Evolutionary conservation across 495 filamentous ascomycete species (phyloP), one percentile per base, ranked within the genome.

Genomic region (Chaetomium tenue): DNA sequence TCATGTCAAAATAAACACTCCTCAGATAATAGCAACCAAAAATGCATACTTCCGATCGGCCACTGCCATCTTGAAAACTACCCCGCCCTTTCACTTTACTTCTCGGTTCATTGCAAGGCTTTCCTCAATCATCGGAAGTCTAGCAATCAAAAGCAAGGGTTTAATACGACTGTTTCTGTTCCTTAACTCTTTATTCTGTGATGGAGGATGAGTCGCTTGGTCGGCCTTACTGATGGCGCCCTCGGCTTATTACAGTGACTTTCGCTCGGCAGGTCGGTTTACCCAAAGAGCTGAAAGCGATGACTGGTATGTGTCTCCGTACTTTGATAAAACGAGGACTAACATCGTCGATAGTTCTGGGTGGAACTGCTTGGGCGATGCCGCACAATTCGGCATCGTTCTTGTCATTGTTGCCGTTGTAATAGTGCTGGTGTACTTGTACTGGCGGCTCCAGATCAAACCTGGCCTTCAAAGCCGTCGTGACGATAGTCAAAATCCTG

Each of bases 361-460:
- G 4, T 72, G 71, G 71, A 33, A 56, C 60, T 72, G 71, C 48
- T 57, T 72, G 20, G 61, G 47, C 25, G 56, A 55, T 39, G 50
- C 48, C 5, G 54, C 64, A 25, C 66, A 68, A 20, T 55, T 57
- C 42, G 70, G 70, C 28, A 51, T 68, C 39, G 64, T 72, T 20
- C 61, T 72, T 1, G 50, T 60, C 3, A 37, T 60, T 13, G 26
- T 60, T 37, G 48, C 51, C 8, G 8, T 55, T 22, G 39, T 55
- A 9, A 0, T 25, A 3, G 47, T 28, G 7, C 3, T 60, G 6
- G 57, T 22, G 2, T 65, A 60, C 20, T 0, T 60, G 2, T 65
- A 60, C 57, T 65, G 63, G 63, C 48, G 51, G 8, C 30, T 65
- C 18, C 20, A 60, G 20, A 44, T 65, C 57, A 55, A 48, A 26